Conservation (phyloP, 352 stramenopile species). For the Aphanomyces stellatus region DNA sequence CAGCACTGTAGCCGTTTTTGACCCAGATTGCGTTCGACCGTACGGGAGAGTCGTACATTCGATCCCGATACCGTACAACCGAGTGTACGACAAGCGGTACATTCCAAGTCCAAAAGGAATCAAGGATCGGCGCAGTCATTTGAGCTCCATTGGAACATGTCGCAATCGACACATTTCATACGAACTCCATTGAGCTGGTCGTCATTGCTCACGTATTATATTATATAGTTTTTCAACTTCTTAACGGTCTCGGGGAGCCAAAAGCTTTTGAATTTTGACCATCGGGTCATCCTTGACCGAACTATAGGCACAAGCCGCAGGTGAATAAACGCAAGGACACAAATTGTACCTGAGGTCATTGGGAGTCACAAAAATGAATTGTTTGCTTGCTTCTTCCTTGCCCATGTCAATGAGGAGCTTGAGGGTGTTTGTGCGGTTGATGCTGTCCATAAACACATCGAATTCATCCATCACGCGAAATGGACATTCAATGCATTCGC, state of each 20-base stretch:
- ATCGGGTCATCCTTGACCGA: constrained; percentile 55
- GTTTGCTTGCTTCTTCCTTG: constrained; percentile 64
- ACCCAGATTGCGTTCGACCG: too few species aligned
- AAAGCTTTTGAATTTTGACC: constrained; percentile 86
- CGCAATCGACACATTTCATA: too few species aligned
- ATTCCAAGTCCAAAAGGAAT: too few species aligned
- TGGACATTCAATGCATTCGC: constrained; percentile 83
- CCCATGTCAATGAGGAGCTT: constrained; percentile 86
- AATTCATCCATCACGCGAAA: constrained; percentile 99
- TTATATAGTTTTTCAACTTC: too few species aligned
- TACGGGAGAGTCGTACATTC: too few species aligned
- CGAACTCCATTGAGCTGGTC: too few species aligned
- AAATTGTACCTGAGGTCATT: constrained; percentile 73
- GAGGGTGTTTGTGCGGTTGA: constrained; percentile 94
- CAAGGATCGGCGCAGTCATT: too few species aligned
- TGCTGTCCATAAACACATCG: constrained; percentile 98
- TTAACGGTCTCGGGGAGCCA: constrained; percentile 61
- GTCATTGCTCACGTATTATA: too few species aligned
- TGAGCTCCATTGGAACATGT: too few species aligned
- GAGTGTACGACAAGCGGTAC: too few species aligned
- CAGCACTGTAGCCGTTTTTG: too few species aligned
- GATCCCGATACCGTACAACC: too few species aligned
- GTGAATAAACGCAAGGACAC: not conserved
- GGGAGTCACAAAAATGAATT: constrained; percentile 86
- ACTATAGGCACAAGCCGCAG: constrained; percentile 26